Percentiles rank a stretch among this genome's conserved stretches.
phyloP scores from a whole-genome alignment of 371 early-diverging fungal species.

The Sporodiniella umbellata region DNA sequence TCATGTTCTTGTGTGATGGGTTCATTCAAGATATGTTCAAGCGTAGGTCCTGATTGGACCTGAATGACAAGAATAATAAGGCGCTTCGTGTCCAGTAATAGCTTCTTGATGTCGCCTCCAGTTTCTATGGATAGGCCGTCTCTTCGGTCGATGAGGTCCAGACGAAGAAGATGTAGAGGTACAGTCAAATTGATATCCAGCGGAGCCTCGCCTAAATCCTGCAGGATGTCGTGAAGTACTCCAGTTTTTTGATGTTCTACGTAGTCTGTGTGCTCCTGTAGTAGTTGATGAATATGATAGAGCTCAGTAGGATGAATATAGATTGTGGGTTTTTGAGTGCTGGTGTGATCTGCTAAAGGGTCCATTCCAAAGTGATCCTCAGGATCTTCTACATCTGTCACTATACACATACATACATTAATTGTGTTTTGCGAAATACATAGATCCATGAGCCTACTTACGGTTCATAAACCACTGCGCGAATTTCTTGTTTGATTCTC shows the following conservation, averaged over 20 bases:
- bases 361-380: constrained; percentile 92
- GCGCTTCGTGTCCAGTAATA: constrained; percentile 94
- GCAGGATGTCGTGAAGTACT: constrained; percentile 75
- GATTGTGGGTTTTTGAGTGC: constrained; percentile 83
- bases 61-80: constrained; percentile 81
- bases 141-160: constrained; percentile 72
- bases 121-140: constrained; percentile 63
- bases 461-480: constrained; percentile 71
- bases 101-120: constrained; percentile 55
- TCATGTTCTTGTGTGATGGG: constrained; percentile 79
- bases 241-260: constrained; percentile 63
- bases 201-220: constrained; percentile 83
- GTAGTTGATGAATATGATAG: constrained; percentile 78
- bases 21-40: constrained; percentile 82
- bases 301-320: constrained; percentile 91
- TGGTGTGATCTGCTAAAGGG: constrained; percentile 83
- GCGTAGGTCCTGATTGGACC: constrained; percentile 76
- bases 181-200: constrained; percentile 41
- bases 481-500: constrained; percentile 69
- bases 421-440: too few relatives aligned
- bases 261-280: constrained; percentile 74
- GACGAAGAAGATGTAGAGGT: constrained; percentile 62
- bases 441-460: constrained; percentile 31
- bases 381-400: constrained; percentile 80
- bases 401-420: constrained; percentile 19